Conservation (phyloP, 495 filamentous ascomycete genomes). For the Xylaria scruposa region DNA sequence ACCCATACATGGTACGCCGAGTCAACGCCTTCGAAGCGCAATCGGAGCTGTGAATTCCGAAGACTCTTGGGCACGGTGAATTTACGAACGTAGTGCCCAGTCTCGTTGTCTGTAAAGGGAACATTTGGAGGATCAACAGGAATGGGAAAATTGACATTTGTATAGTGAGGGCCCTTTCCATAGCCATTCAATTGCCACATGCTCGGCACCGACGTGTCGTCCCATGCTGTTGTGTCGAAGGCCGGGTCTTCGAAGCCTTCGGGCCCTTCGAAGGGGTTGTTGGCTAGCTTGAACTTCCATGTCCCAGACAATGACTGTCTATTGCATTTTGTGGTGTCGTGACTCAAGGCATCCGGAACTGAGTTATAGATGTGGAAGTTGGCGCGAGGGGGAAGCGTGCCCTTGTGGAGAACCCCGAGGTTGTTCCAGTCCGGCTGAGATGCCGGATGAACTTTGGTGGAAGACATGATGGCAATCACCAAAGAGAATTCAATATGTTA, state of each 20-base stretch:
- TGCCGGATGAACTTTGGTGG: slow-evolving; percentile 23
- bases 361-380: slow-evolving; percentile 54
- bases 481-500: too few relatives aligned
- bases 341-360: slow-evolving; percentile 35
- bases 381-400: slow-evolving; percentile 57
- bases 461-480: slow-evolving; percentile 27
- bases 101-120: slow-evolving; percentile 63
- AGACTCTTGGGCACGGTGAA: slow-evolving; percentile 57
- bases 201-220: slow-evolving; percentile 62
- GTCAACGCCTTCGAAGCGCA: slow-evolving; percentile 72
- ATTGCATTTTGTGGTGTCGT: slow-evolving; percentile 38
- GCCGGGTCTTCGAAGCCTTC: slow-evolving; percentile 40
- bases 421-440: slow-evolving; percentile 55
- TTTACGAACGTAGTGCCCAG: slow-evolving; percentile 63
- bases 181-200: slow-evolving; percentile 73
- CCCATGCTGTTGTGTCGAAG: slow-evolving; percentile 48
- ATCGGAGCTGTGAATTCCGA: slow-evolving; percentile 53
- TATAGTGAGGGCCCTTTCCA: slow-evolving; percentile 64
- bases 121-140: slow-evolving; percentile 64
- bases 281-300: slow-evolving; percentile 66
- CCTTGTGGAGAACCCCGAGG: slow-evolving; percentile 54
- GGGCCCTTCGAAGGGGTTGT: slow-evolving; percentile 55
- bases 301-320: slow-evolving; percentile 57
- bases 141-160: slow-evolving; percentile 66
- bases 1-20: slow-evolving; percentile 71